Evolutionary conservation across 202 grass and related monocot genomes (phyloP).

Genomic region (Schoenoplectus triqueter): DNA sequence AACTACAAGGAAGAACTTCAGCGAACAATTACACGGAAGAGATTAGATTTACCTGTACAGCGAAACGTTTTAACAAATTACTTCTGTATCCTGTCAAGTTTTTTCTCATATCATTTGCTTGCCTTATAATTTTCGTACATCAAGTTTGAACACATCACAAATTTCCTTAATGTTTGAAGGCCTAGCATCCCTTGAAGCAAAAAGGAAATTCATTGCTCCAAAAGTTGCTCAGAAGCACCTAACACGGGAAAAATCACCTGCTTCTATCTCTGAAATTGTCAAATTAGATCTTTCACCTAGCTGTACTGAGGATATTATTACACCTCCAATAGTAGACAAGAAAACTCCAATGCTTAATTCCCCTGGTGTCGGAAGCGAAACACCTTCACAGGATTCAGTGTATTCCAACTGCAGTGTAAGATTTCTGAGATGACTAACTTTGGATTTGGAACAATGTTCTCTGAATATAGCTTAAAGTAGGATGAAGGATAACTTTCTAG

Average conservation of each 20-base stretch:
- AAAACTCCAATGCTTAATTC: constrained; percentile 49
- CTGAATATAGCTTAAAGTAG: not conserved
- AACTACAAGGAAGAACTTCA: constrained; percentile 46
- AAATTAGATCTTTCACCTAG: constrained; percentile 49
- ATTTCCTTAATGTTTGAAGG: constrained; percentile 76
- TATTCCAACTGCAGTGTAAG: constrained; percentile 33
- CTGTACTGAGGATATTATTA: constrained; percentile 61
- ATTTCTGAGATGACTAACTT: constrained; percentile 7
- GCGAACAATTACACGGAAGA: constrained; percentile 61
- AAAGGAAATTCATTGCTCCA: constrained; percentile 89
- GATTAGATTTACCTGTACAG: constrained; percentile 81
- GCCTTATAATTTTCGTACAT: constrained; percentile 17
- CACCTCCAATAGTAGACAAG: constrained; percentile 49
- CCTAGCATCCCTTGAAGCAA: constrained; percentile 87
- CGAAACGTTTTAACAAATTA: constrained; percentile 95
- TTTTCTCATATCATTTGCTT: constrained; percentile 9
- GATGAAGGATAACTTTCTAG: not conserved
- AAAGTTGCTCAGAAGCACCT: constrained; percentile 68
- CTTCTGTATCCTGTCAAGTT: constrained; percentile 87
- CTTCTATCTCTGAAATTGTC: constrained; percentile 50
- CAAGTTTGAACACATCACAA: constrained; percentile 37
- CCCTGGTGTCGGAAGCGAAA: constrained; percentile 43
- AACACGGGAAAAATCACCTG: constrained; percentile 40
- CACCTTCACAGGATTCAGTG: constrained; percentile 41
- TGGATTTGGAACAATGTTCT: not conserved